Conservation (phyloP, 495 filamentous ascomycete species). For the Daldinia loculata region DNA sequence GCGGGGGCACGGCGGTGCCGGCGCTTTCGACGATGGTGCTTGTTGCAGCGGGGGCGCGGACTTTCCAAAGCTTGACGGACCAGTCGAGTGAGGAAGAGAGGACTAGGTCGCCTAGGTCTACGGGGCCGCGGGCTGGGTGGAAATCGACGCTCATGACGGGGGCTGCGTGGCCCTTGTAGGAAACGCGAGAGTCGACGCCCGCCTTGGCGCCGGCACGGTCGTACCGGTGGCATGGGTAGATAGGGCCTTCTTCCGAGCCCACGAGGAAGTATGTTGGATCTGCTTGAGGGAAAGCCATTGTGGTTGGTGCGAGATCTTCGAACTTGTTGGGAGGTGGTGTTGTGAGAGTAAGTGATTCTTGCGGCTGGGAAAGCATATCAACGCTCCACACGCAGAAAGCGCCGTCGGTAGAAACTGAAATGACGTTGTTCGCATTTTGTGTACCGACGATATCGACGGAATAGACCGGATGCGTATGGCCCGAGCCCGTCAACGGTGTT, state of each 20-base stretch:
- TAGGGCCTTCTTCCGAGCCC: constrained; percentile 93
- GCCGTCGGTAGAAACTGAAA: constrained; percentile 94
- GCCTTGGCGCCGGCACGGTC: constrained; percentile 96
- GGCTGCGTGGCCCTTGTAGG: constrained; percentile 86
- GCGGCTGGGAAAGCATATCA: constrained; percentile 95
- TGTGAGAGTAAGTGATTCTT: constrained; percentile 86
- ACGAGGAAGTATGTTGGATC: constrained; percentile 98
- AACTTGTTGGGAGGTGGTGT: constrained; percentile 89
- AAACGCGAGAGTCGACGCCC: constrained; percentile 84
- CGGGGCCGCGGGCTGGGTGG: constrained; percentile 87
- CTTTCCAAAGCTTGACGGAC: constrained; percentile 97
- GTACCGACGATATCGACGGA: constrained; percentile 94
- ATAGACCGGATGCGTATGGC: constrained; percentile 97
- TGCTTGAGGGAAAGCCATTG: constrained; percentile 93
- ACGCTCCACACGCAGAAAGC: constrained; percentile 96
- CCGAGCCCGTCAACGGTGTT: constrained; percentile 89
- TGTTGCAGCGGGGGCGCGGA: constrained; percentile 77
- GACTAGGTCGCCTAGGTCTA: constrained; percentile 95
- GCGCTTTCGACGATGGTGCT: constrained; percentile 62
- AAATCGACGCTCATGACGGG: constrained; percentile 97
- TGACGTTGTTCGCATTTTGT: constrained; percentile 98
- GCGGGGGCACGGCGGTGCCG: constrained; percentile 66
- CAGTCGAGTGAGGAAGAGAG: constrained; percentile 89
- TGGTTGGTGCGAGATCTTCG: constrained; percentile 94
- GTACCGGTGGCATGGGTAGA: constrained; percentile 96